Percentiles rank a stretch among this genome's conserved stretches.
These are phyloP conservation scores for Tephrocybe sp. DNA, from an alignment of 768 basidiomycete genomes.

Conservation along the genomic window DNA sequence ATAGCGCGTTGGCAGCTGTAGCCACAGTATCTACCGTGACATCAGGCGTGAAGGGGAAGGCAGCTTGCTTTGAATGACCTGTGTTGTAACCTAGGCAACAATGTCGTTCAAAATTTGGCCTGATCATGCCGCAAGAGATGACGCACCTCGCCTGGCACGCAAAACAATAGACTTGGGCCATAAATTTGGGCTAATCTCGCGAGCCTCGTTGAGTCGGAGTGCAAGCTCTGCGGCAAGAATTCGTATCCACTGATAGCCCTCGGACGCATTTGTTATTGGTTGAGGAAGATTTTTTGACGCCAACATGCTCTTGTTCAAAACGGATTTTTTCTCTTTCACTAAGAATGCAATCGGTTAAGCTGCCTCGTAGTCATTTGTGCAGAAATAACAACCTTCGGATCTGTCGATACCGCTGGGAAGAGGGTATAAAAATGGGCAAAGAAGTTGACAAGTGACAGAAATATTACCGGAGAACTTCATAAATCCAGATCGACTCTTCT, in stretches of 20 bases:
- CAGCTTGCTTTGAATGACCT: conserved; percentile 76
- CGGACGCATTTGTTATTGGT: conserved; percentile 67
- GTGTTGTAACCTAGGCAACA: conserved; percentile 57
- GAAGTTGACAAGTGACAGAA: not conserved
- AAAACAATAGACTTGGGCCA: conserved; percentile 95
- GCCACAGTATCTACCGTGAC: conserved; percentile 77
- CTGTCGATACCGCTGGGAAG: conserved; percentile 77
- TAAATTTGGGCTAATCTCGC: conserved; percentile 66
- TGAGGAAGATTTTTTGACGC: conserved; percentile 93
- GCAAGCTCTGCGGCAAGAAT: conserved; percentile 91
- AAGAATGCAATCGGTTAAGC: conserved; percentile 31
- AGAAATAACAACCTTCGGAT: conserved; percentile 67
- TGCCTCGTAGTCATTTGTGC: not conserved
- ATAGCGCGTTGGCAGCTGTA: conserved; percentile 74
- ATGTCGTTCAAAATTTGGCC: no score
- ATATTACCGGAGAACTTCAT: conserved; percentile 80
- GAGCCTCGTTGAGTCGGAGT: conserved; percentile 79
- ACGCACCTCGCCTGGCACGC: conserved; percentile 68
- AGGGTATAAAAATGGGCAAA: not conserved
- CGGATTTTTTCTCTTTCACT: conserved; percentile 88
- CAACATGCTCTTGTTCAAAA: conserved; percentile 87
- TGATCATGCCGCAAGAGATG: not conserved
- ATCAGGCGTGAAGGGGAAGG: conserved; percentile 82
- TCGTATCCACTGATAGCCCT: conserved; percentile 89
- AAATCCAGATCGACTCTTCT: conserved; percentile 87